phyloP scores from a whole-genome alignment of 2,329 filamentous ascomycete genomes.

The Chaetomiaceae sp. region DNA sequence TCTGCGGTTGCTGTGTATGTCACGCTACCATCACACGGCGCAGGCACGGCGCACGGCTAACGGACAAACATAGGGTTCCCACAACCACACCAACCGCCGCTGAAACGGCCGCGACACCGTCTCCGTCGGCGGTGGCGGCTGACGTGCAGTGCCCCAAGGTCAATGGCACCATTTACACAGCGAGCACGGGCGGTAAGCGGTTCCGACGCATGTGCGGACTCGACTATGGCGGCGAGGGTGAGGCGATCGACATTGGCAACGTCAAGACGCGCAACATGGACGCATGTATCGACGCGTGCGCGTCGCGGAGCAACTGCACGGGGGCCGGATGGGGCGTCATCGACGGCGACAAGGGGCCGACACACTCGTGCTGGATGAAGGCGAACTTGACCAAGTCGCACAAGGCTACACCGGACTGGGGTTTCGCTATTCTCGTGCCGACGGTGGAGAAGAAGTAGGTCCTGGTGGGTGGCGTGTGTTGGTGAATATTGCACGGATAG shows the following conservation, averaged over 20 bases:
- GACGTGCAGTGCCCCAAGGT: slow-evolving; percentile 20
- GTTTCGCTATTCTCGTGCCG: slow-evolving; percentile 38
- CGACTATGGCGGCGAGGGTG: slow-evolving; percentile 27
- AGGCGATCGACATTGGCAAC: slow-evolving; percentile 32
- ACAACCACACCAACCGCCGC: neutral
- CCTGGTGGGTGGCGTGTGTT: too few species aligned
- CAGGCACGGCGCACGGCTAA: too few species aligned
- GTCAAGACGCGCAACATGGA: slow-evolving; percentile 38
- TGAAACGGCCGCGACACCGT: neutral
- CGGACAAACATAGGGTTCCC: neutral
- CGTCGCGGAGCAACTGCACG: slow-evolving; percentile 37
- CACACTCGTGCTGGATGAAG: slow-evolving; percentile 45
- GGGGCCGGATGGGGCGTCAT: slow-evolving; percentile 45
- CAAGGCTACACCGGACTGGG: slow-evolving; percentile 36
- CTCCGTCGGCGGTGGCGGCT: slow-evolving; percentile 17
- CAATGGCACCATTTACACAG: slow-evolving; percentile 30
- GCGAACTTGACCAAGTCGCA: slow-evolving; percentile 32
- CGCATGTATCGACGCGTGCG: slow-evolving; percentile 44
- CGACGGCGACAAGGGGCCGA: slow-evolving; percentile 35
- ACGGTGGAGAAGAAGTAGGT: neutral
- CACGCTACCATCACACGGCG: too few species aligned
- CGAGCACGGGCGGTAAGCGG: slow-evolving; percentile 15
- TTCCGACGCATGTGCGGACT: slow-evolving; percentile 29
- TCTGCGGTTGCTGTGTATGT: neutral
- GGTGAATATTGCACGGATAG: too few species aligned